Evolutionary conservation across 495 filamentous ascomycete genomes (phyloP).

Genomic region (Poronia punctata): DNA sequence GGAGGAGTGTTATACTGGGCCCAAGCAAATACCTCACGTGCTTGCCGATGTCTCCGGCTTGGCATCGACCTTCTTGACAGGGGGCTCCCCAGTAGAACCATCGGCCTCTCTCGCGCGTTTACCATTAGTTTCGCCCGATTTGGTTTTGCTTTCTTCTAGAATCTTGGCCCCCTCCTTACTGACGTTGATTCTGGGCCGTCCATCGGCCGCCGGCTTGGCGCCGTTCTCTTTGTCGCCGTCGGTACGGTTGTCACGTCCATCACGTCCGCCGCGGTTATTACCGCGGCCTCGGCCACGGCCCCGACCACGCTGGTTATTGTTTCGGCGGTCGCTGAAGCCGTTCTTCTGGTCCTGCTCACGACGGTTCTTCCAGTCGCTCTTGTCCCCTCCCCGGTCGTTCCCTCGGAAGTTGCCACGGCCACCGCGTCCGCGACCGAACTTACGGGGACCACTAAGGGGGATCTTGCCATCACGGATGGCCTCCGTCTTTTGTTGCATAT

Average conservation of each 20-base stretch:
- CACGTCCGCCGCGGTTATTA: slow-evolving; percentile 28
- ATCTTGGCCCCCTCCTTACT: slow-evolving; percentile 27
- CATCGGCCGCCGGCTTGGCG: slow-evolving; percentile 20
- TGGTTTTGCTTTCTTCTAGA: slow-evolving; percentile 13
- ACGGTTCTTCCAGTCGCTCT: slow-evolving; percentile 62
- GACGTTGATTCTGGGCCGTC: slow-evolving; percentile 23
- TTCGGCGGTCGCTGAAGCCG: slow-evolving; percentile 45
- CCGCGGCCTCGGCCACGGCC: slow-evolving; percentile 31
- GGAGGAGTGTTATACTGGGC: neutral
- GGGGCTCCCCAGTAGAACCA: slow-evolving; percentile 20
- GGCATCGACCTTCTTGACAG: slow-evolving; percentile 45
- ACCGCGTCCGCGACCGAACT: slow-evolving; percentile 27
- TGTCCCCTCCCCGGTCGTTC: slow-evolving; percentile 31
- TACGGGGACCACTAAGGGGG: slow-evolving; percentile 36
- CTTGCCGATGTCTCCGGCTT: slow-evolving; percentile 26
- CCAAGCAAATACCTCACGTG: slow-evolving; percentile 7
- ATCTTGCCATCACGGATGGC: slow-evolving; percentile 70
- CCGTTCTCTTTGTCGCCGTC: slow-evolving; percentile 27
- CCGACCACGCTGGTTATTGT: slow-evolving; percentile 29
- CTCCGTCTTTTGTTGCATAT: slow-evolving; percentile 67
- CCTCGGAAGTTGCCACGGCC: slow-evolving; percentile 13
- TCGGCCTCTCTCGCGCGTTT: slow-evolving; percentile 42
- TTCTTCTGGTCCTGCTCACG: slow-evolving; percentile 58
- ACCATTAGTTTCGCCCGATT: slow-evolving; percentile 21
- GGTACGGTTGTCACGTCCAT: slow-evolving; percentile 30